Percentiles rank a stretch among this genome's conserved stretches.
Conservation (phyloP, 148 eudicot genomes). For the Chenopodium berlandieri region DNA sequence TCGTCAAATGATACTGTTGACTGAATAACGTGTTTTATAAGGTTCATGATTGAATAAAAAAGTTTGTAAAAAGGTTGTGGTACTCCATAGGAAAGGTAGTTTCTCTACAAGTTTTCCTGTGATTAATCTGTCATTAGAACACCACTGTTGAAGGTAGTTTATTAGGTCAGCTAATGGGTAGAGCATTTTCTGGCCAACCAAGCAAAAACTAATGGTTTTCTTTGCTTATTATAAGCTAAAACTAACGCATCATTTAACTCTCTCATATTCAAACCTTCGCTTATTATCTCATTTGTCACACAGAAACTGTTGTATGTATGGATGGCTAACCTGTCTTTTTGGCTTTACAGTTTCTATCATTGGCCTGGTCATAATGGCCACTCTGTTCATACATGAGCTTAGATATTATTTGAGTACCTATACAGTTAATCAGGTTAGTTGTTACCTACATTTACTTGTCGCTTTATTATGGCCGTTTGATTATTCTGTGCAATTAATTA, state of each 20-base stretch:
- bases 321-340: conserved; percentile 14
- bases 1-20: not conserved
- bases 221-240: conserved; percentile 5
- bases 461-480: not conserved
- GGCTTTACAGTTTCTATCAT: conserved; percentile 66
- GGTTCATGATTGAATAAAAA: not conserved
- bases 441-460: conserved; percentile 6
- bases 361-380: conserved; percentile 87
- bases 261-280: not conserved
- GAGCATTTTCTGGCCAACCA: not conserved
- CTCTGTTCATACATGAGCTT: conserved; percentile 87
- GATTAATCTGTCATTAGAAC: not conserved
- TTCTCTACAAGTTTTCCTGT: not conserved
- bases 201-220: not conserved
- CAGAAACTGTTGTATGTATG: not conserved
- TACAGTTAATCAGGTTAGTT: conserved; percentile 82
- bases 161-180: not conserved
- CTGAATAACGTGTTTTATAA: not conserved
- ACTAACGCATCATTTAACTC: not conserved
- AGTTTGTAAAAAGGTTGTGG: not conserved
- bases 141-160: not conserved
- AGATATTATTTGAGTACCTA: conserved; percentile 81
- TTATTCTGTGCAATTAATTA: conserved; percentile 10
- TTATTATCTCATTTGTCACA: not conserved
- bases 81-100: not conserved